Evolutionary conservation across 208 protist genomes (phyloP), one percentile per base, ranked within the genome.

Genomic region (Endotrypanum monterogeii): DNA sequence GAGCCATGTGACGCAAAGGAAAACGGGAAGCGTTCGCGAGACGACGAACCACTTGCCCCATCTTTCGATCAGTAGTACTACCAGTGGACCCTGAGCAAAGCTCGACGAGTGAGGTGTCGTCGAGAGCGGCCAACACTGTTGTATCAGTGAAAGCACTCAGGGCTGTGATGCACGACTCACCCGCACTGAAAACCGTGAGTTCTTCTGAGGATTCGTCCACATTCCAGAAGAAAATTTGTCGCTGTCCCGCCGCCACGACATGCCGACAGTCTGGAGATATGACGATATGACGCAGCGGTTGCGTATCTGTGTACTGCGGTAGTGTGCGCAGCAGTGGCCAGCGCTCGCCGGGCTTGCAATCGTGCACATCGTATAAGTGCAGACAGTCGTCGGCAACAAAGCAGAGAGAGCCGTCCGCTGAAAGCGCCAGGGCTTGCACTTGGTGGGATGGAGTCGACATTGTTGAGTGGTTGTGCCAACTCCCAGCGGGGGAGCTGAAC

Each of bases 351-450:
- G 92, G 87, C 50, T 37, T 46, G 78, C 89, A 87, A 35, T 70
- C 41, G n/a, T 55, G 68, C 44, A 89, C 71, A 25, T 73, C 73
- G 69, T 93, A 96, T 8, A 92, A 71, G 73, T 94, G 84, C 25
- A 96, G 77, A 72, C 76, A 88, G 77, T 96, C 92, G 68, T 96
- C 92, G 6, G 89, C 88, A 28, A 94, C 80, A 56, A 92, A 89
- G 72, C 92, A 96, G 28, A 94, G 74, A 9, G 84, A 89, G 56
- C 78, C 88, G 73, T 96, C 92, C 3, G 60, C 32, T 35, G 92
- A 94, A 1, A 96, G 70, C 6, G 77, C 71, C 78, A 96, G 82
- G 46, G 80, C 65, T 16, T 46, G 12, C 54, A 91, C 89, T 39
- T 75, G 66, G 57, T 58, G 71, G 7, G 92, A 93, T 3, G 89